Conservation (phyloP, 2,329 filamentous ascomycete species). For the Chrysoporthe deuterocubensis region DNA sequence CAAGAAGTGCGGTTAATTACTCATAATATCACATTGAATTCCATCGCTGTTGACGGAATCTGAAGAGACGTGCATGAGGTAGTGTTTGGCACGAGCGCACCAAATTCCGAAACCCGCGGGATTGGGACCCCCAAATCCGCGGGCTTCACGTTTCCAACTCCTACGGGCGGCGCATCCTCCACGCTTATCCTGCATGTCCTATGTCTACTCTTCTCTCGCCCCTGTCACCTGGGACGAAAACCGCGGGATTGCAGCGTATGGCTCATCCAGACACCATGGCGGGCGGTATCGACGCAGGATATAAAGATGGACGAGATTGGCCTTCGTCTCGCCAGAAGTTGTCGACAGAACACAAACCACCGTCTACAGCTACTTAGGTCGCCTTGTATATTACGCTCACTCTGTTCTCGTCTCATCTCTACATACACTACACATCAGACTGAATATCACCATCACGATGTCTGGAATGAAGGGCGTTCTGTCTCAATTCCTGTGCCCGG, state of each 20-base stretch:
- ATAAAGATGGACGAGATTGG: constrained; percentile 1
- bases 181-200: neutral
- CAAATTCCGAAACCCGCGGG: constrained; percentile 8
- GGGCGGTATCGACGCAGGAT: neutral
- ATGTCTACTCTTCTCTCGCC: neutral
- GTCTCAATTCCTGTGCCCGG: constrained; percentile 8
- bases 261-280: neutral
- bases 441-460: neutral
- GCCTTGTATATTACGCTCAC: neutral
- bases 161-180: neutral
- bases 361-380: neutral
- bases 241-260: neutral
- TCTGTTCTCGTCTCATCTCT: neutral
- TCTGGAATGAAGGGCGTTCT: constrained; percentile 7
- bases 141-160: neutral
- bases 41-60: neutral
- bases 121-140: neutral
- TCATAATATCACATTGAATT: neutral
- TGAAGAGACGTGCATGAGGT: too few species aligned
- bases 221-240: neutral
- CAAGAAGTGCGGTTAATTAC: neutral
- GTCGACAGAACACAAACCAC: neutral
- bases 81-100: neutral
- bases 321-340: neutral
- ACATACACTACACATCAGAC: neutral